Base-by-base conservation (phyloP, 2,329 filamentous ascomycete genomes). In the Teratosphaeria viscida region DNA sequence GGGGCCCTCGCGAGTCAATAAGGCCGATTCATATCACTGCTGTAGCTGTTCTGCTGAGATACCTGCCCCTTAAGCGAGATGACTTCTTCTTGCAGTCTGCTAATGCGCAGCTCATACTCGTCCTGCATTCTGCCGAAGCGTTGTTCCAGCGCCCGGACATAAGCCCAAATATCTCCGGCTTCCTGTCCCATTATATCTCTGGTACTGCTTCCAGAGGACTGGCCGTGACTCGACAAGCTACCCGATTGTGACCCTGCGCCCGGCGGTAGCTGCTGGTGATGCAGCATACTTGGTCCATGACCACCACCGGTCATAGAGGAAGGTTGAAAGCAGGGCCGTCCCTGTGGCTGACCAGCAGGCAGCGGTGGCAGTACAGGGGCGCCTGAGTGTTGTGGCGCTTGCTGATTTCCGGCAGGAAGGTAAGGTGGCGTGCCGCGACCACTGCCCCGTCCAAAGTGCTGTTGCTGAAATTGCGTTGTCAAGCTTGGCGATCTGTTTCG, bases 61-160 rank as follows among this genome's bases (percentile, higher is more conserved):
- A 70, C 59, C 49, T 69, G 65, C 11, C 65, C 65, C 60, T 68
- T 71, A 3, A 73, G 64, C 54, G 65, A 62, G 57, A 71, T 71
- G 39, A 80, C 71, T 63, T 80, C 78, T 54, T 75, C 75, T 62
- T 78, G 74, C 65, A 79, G 61, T 8, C 72, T 70, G 8, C 70
- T 68, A 53, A 80, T 77, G 55, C 75, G 74, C 56, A 75, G 66
- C 58, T 77, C 76, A 63, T 79, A 76, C 60, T 80, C 78, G 65
- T 79, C 76, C 60, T 76, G 73, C 72, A 77, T 77, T 29, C 74
- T 67, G 19, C 71, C 70, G 70, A 79, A 76, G 19, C 75, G 72
- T 37, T 68, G 81, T 68, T 92, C 88, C 56, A 92, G 77, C 19
- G 79, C 81, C 59, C 89, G 85, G 37, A 92, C 82, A 67, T 90